Evolutionary conservation across 805 yeast species (phyloP), one percentile per base, ranked within the genome.

Genomic region (Spathaspora girioi): DNA sequence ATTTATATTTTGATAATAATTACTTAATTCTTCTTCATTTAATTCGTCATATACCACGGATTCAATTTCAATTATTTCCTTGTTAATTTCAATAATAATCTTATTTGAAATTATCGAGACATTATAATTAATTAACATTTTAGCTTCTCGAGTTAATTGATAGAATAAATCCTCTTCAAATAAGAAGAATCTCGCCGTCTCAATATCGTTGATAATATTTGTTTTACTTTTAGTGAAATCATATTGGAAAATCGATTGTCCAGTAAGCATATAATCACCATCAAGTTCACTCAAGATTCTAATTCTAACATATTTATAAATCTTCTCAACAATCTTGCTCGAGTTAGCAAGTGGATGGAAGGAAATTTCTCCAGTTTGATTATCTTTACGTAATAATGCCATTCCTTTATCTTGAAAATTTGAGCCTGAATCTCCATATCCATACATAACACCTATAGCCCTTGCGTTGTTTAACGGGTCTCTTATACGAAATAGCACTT

Each of bases 371-470:
- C 77, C 77, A 1, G 65, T 59, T 3, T 45, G 46, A 17, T 61
- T 52, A 61, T 78, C 68, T 50, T 84, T 82, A 46, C 82, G 78
- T 54, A 91, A 68, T 0, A 87, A 66, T 0, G 96, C 97, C 43
- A 86, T 68, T 2, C 97, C 97, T 56, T 80, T 78, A 58, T 89
- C 92, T 52, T 70, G 73, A 60, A 82, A 89, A 18, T 75, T 80
- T 1, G 96, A 88, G 0, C 98, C 99, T 0, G 96, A 83, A 66
- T 92, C 97, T 15, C 87, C 92, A 69, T 81, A 93, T 0, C 98
- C 98, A 62, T 87, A 94, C 59, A 88, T 89, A 38, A 93, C 86
- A 3, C 93, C 96, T 43, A 92, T 77, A 9, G 82, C 79, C 17
- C 82, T 75, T 0, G 76, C 65, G 32, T 76, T 75, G 18, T 59